Evolutionary conservation across 75 land plant genomes (phyloP).

Genomic region (Sequoiadendron giganteum): DNA sequence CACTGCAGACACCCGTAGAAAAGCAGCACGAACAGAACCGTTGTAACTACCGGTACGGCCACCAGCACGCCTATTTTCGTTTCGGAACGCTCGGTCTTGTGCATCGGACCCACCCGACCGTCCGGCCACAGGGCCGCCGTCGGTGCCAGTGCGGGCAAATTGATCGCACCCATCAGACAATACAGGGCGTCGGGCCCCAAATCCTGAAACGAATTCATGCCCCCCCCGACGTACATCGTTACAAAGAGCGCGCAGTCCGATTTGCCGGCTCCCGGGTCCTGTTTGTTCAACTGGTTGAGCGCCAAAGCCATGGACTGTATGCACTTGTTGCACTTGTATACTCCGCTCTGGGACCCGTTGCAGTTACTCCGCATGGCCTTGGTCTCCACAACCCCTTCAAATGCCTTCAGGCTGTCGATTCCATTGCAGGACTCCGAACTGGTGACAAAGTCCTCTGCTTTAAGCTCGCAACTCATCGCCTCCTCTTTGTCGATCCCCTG

Average conservation of each 20-base stretch:
- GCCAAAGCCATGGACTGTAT: background rate
- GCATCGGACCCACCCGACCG: background rate
- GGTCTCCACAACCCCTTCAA: background rate
- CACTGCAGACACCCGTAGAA: background rate
- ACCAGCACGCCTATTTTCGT: background rate
- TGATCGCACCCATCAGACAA: background rate
- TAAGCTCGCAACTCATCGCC: background rate
- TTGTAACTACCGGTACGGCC: background rate
- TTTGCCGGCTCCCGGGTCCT: background rate
- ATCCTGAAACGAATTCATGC: background rate
- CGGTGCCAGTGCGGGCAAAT: background rate
- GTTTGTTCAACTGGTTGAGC: background rate
- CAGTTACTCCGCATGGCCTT: background rate
- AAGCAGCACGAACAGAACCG: background rate
- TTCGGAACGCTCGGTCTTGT: background rate
- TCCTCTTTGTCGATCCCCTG: background rate
- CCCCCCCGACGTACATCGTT: background rate
- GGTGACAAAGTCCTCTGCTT: background rate
- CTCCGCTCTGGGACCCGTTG: background rate
- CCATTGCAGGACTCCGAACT: background rate
- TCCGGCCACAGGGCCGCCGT: background rate
- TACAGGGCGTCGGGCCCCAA: background rate
- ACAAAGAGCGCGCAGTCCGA: background rate
- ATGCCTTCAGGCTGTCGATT: background rate
- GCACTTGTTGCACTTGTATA: background rate